A percentile compares a stretch with the other conserved stretches of the same genome.
These are phyloP conservation scores for Claviceps monticola DNA, from an alignment of 2,329 filamentous ascomycete species.

Conservation along the genomic window DNA sequence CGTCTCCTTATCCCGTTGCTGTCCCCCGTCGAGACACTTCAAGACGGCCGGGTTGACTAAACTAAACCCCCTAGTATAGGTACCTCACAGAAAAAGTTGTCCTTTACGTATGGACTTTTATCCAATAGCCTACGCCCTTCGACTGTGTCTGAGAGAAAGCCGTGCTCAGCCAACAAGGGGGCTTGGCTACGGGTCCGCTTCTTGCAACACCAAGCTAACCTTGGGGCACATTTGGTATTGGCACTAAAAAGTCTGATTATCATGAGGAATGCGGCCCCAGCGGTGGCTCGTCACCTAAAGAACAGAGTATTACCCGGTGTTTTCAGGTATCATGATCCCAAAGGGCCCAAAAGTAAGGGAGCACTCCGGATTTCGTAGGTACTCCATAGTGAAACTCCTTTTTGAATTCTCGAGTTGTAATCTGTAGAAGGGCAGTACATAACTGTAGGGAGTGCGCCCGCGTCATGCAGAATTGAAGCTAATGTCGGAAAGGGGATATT, in stretches of 20 bases:
- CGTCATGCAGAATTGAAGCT: background rate
- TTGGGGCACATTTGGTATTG: background rate
- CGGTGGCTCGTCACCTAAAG: background rate
- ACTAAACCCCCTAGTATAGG: too few relatives aligned
- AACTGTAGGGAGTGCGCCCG: background rate
- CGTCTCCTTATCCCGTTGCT: too few relatives aligned
- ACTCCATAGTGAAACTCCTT: background rate
- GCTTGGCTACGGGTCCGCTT: slow-evolving; percentile 1
- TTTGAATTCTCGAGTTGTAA: background rate
- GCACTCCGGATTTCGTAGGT: background rate
- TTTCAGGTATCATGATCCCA: background rate
- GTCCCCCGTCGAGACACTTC: too few relatives aligned
- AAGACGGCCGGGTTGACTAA: too few relatives aligned
- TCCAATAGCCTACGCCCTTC: background rate
- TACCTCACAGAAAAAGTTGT: background rate
- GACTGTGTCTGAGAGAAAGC: slow-evolving; percentile 3
- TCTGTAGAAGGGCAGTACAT: background rate
- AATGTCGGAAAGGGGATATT: background rate
- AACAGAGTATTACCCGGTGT: background rate
- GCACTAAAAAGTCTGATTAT: slow-evolving; percentile 3
- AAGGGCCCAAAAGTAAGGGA: background rate
- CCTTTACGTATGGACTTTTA: background rate
- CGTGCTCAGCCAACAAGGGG: slow-evolving; percentile 5
- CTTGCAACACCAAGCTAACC: slow-evolving; percentile 4
- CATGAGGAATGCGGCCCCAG: slow-evolving; percentile 2